phyloP scores from a whole-genome alignment of 352 stramenopile genomes.

The Globisporangium radiosum region DNA sequence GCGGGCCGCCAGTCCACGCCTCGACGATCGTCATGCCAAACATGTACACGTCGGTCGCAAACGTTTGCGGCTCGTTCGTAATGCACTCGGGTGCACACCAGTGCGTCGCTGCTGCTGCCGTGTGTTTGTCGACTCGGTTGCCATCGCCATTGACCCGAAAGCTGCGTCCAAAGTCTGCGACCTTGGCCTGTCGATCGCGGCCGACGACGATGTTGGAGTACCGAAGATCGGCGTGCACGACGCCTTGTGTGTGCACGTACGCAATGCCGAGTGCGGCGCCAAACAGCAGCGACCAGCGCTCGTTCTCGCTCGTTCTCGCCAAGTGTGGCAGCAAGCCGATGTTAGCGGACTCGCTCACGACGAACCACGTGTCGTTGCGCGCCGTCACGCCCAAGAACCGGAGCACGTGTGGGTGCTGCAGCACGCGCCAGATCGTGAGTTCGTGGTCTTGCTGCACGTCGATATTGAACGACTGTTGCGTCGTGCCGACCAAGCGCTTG shows the following conservation, averaged over 20 bases:
- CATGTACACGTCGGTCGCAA: not conserved
- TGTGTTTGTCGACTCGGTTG: not conserved
- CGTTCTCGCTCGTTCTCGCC: not conserved
- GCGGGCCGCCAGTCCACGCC: not conserved
- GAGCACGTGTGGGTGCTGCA: not conserved
- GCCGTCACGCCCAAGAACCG: not conserved
- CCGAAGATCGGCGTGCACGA: not conserved
- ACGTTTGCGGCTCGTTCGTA: not conserved
- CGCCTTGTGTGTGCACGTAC: not conserved
- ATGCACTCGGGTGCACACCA: not conserved
- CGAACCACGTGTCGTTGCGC: not conserved
- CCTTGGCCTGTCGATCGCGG: not conserved
- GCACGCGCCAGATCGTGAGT: not conserved
- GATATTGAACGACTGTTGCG: too few species aligned
- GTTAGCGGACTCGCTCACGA: not conserved
- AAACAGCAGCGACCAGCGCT: not conserved
- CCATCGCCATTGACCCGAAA: not conserved
- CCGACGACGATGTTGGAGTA: not conserved
- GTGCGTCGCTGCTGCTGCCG: not conserved
- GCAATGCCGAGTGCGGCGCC: not conserved
- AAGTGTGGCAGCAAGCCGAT: not conserved
- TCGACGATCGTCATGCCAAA: not conserved
- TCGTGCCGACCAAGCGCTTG: too few species aligned
- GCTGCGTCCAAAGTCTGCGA: not conserved
- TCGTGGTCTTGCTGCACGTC: not conserved